phyloP scores from a whole-genome alignment of 2,329 filamentous ascomycete species.

The Microdochium nivale region DNA sequence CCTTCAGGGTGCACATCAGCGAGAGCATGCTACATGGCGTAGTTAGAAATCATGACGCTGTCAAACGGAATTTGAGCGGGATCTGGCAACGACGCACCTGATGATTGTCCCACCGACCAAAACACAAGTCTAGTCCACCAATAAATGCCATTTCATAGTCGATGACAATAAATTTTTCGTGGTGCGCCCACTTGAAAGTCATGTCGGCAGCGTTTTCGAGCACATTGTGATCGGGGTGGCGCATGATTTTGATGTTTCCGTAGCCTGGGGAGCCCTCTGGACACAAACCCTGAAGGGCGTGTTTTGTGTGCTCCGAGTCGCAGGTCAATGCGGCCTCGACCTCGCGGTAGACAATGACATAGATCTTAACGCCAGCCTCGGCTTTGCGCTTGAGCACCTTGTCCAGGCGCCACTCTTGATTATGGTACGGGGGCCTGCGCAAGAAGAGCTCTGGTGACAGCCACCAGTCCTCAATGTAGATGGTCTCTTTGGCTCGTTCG shows the following conservation, averaged over 20 bases:
- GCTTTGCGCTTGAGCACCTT: slow-evolving; percentile 79
- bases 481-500: slow-evolving; percentile 83
- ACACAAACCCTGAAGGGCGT: slow-evolving; percentile 70
- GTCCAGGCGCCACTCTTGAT: slow-evolving; percentile 83
- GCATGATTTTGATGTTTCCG: slow-evolving; percentile 81
- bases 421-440: slow-evolving; percentile 70
- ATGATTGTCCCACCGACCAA: slow-evolving; percentile 84
- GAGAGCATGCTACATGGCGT: slow-evolving; percentile 55
- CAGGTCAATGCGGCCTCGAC: slow-evolving; percentile 75
- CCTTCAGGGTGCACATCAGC: slow-evolving; percentile 83
- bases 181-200: slow-evolving; percentile 97
- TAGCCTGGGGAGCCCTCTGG: slow-evolving; percentile 73
- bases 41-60: not conserved
- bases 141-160: slow-evolving; percentile 90
- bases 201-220: slow-evolving; percentile 91
- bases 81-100: slow-evolving; percentile 17
- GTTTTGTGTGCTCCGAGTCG: slow-evolving; percentile 89
- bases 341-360: slow-evolving; percentile 87
- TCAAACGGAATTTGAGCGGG: not conserved
- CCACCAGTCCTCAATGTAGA: slow-evolving; percentile 98
- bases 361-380: slow-evolving; percentile 91
- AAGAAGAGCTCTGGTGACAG: slow-evolving; percentile 82
- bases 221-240: slow-evolving; percentile 92
- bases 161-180: slow-evolving; percentile 95
- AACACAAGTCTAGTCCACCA: slow-evolving; percentile 89